Base-by-base conservation (phyloP, 1,284 basidiomycete genomes). In the Stygiomarasmius scandens region DNA sequence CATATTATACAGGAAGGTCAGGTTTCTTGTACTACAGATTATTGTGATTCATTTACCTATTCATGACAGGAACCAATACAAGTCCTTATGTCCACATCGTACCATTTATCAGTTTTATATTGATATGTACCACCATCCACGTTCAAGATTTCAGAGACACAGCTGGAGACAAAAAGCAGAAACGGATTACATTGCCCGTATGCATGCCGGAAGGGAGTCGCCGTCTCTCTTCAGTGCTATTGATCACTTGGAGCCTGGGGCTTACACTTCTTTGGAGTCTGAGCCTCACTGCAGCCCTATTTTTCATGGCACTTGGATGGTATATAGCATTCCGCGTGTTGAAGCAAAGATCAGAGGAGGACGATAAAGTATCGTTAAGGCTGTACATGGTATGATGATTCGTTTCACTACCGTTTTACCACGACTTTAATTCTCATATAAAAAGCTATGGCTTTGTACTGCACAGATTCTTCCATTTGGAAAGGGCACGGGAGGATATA, bases 91-190 rank as follows among this genome's bases (percentile, higher is more conserved):
- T 65, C 65, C 29, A 12, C 29, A 32, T 32, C 29, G 71, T 70
- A 67, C 72, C 68, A 34, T 58, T 52, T 25, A 8, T 61, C 29
- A 61, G 57, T 32, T 23, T 54, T 8, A 43, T 27, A 10, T 27
- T 61, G 22, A 61, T 61, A 2, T 52, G 45, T 29, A 49, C 59
- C 14, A 61, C 59, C 3, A 61, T 61, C 29, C 70, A 71, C 43
- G 64, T 67, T 0, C 75, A 77, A 61, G 78, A 79, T 55, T 79
- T 77, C 62, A 68, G 69, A 25, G 79, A 80, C 51, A 66, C 71
- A 8, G 67, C 65, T 3, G 79, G 78, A 3, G 78, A 80, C 58
- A 59, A 56, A 3, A 61, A 47, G 6, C 65, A 69, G 24, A 76
- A 77, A 12, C 68, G 78, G 14, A 67, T 64, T 1, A 80, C 78